Percentiles rank a stretch among this genome's conserved stretches.
These are phyloP conservation scores for Backusella morwellensis DNA, from an alignment of 192 early-diverging fungal species.

Conservation along the genomic window DNA sequence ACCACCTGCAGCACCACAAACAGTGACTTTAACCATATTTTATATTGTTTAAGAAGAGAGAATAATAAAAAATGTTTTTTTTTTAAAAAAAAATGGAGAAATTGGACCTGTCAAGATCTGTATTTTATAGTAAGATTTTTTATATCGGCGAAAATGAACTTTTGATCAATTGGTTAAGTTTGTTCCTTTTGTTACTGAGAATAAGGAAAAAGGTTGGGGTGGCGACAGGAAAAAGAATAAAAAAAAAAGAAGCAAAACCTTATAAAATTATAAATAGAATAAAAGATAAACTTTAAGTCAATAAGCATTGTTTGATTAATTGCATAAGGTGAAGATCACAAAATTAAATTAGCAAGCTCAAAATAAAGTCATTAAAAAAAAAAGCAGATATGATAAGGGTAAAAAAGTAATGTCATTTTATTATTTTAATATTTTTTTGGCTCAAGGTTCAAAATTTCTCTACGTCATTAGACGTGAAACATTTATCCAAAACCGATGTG, in stretches of 20 bases:
- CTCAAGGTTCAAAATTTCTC: background rate
- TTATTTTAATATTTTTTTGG: background rate
- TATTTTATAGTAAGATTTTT: background rate
- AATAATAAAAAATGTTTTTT: background rate
- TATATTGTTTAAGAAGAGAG: background rate
- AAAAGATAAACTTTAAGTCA: background rate
- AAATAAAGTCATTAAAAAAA: background rate
- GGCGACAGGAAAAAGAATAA: background rate
- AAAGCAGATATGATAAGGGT: background rate
- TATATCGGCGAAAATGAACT: background rate
- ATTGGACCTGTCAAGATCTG: background rate
- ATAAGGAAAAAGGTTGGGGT: background rate
- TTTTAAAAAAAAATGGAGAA: background rate
- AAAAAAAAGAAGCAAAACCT: background rate
- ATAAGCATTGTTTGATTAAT: background rate
- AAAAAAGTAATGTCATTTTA: background rate
- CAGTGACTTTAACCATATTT: conserved; percentile 54
- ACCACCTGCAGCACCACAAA: conserved; percentile 83
- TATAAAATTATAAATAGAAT: background rate
- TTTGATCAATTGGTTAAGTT: background rate
- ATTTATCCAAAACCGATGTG: background rate
- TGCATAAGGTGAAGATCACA: background rate
- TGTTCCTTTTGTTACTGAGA: background rate
- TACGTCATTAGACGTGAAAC: background rate
- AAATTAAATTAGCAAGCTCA: background rate